Evolutionary conservation across 352 stramenopile species (phyloP), one percentile per base, ranked within the genome.

Genomic region (Phytopythium chamaehyphon): DNA sequence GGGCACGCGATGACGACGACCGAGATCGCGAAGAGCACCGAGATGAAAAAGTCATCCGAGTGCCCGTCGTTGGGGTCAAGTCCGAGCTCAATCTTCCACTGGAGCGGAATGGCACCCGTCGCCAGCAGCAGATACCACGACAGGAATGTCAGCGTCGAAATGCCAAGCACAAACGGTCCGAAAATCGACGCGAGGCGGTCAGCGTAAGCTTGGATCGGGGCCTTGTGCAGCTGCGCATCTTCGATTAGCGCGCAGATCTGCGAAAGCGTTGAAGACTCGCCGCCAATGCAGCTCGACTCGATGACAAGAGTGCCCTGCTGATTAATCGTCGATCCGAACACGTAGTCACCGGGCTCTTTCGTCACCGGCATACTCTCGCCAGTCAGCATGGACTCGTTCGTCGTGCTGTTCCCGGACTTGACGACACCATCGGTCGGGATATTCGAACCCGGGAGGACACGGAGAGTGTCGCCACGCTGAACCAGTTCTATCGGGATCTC

Each of bases 1-100:
- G 86, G 86, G 22, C 86, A 96, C 8, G 80, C 77, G 23, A 98
- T 96, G 8, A 96, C 85, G 5, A 96, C 87, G 7, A 94, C 87
- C 3, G 92, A 83, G 33, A 97, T 87, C 1, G 83, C 87, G 42
- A 94, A 95, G 2, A 97, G 44, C 23, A 96, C 57, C 6, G 81
- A 65, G n/a, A 88, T 69, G 48, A 74, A 88, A 18, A 88, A 44
- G 42, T 88, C 83, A 53, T 92, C 83, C 6, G 68, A 53, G 52
- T 90, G 84, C 11, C 66, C 69, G 10, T 74, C 71, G 9, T 75
- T 44, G 1, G 64, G 47, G 19, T 72, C 66, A 53, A 90, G 43
- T 9, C 83, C 73, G 4, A 87, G 53, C 55, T 83, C 63, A 8
- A 57, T 43, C 45, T 78, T 76, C 54, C 77, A 83, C 46, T 70